Evolutionary conservation across 345 rosid genomes (phyloP).

Genomic region (Viola odorata): DNA sequence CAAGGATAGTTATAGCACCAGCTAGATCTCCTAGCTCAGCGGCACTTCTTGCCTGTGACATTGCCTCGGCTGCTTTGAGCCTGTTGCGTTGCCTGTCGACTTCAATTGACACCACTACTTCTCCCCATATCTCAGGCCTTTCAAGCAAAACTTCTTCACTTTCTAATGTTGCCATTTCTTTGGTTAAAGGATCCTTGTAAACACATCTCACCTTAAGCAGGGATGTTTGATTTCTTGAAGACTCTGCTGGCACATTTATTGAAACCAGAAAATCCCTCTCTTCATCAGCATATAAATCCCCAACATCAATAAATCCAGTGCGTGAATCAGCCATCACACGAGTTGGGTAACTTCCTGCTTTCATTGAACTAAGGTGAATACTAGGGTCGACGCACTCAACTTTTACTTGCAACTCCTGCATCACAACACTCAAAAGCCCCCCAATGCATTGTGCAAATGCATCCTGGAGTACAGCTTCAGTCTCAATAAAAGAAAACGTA

Average conservation of each 20-base stretch:
- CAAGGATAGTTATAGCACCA: slow-evolving; percentile 62
- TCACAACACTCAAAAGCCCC: slow-evolving; percentile 90
- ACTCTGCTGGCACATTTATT: slow-evolving; percentile 58
- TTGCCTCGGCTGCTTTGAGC: slow-evolving; percentile 81
- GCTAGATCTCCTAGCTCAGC: slow-evolving; percentile 84
- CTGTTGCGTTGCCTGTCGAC: slow-evolving; percentile 94
- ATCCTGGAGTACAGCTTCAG: slow-evolving; percentile 83
- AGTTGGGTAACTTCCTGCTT: slow-evolving; percentile 74
- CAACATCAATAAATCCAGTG: slow-evolving; percentile 58
- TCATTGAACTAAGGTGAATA: slow-evolving; percentile 51
- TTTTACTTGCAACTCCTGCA: slow-evolving; percentile 69
- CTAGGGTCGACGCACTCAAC: slow-evolving; percentile 48
- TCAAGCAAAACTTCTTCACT: slow-evolving; percentile 48
- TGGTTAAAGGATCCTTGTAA: slow-evolving; percentile 70
- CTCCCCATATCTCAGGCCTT: slow-evolving; percentile 48
- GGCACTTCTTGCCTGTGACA: slow-evolving; percentile 63
- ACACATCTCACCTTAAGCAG: slow-evolving; percentile 70
- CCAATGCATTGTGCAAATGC: slow-evolving; percentile 99
- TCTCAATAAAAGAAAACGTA: slow-evolving; percentile 91
- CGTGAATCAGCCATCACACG: slow-evolving; percentile 39
- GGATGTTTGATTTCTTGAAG: slow-evolving; percentile 36
- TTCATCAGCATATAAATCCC: slow-evolving; percentile 94
- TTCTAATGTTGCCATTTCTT: slow-evolving; percentile 48
- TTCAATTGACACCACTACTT: slow-evolving; percentile 61
- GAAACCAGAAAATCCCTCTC: slow-evolving; percentile 86